Percentiles rank a stretch among this genome's conserved stretches.
phyloP scores from a whole-genome alignment of 106 monocot genomes.

The Chionographis japonica region DNA sequence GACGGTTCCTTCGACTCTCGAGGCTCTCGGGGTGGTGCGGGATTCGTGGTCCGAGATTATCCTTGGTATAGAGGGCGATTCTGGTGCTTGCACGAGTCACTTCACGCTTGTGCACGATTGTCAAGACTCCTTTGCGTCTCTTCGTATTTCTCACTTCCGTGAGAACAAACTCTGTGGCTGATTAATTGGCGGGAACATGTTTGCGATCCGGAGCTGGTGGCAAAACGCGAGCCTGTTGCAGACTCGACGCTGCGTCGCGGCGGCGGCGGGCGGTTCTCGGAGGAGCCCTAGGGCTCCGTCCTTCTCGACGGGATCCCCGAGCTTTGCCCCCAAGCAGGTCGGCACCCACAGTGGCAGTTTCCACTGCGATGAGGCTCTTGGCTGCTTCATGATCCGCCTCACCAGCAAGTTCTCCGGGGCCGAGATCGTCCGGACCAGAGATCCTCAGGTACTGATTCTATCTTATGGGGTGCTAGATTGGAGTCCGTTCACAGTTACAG shows the following conservation, averaged over 20 bases:
- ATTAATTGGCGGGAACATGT: too few species aligned
- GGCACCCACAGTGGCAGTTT: constrained; percentile 92
- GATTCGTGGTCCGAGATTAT: too few species aligned
- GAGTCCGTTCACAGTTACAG: too few species aligned
- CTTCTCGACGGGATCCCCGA: constrained; percentile 28
- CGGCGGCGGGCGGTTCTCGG: constrained; percentile 12
- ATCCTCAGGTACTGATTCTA: constrained; percentile 34
- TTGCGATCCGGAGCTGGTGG: constrained; percentile 9
- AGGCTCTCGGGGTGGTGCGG: too few species aligned
- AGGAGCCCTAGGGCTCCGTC: constrained; percentile 6
- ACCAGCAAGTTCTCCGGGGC: constrained; percentile 65
- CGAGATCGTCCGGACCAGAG: constrained; percentile 66
- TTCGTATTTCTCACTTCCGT: too few species aligned
- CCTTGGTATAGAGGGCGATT: too few species aligned
- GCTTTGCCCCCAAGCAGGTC: constrained; percentile 25
- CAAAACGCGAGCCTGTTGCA: background rate
- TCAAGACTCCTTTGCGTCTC: too few species aligned
- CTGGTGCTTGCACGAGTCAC: too few species aligned
- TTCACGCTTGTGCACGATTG: too few species aligned
- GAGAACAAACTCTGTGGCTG: too few species aligned
- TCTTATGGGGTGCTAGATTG: too few species aligned
- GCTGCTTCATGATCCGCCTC: constrained; percentile 90
- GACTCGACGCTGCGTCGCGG: background rate
- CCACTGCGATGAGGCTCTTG: constrained; percentile 97
- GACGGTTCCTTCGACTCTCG: too few species aligned